phyloP scores from a whole-genome alignment of 192 early-diverging fungal genomes.

The Anaeromyces robustus region DNA sequence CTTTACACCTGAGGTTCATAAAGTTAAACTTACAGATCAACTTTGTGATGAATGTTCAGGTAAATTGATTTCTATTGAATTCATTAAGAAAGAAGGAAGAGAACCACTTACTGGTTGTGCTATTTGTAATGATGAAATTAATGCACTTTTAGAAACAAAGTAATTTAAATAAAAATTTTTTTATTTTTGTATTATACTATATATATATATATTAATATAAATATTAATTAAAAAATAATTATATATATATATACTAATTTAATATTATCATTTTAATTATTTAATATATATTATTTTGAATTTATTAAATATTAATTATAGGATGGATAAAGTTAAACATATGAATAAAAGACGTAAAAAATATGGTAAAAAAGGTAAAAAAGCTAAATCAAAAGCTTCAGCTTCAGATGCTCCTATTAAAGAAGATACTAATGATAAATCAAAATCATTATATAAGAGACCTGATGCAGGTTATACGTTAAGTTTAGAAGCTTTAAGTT shows the following conservation, averaged over 20 bases:
- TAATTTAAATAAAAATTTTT: not conserved
- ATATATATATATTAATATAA: too few species aligned
- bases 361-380: not conserved
- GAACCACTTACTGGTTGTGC: not conserved
- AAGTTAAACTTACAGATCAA: not conserved
- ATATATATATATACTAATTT: too few species aligned
- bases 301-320: too few species aligned
- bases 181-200: too few species aligned
- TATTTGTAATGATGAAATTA: not conserved
- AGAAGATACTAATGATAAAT: not conserved
- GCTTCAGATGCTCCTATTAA: not conserved
- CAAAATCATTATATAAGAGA: not conserved
- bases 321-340: not conserved
- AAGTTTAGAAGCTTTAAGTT: not conserved
- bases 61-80: not conserved
- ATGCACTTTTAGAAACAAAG: not conserved
- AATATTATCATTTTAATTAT: too few species aligned
- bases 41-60: not conserved
- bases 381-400: not conserved
- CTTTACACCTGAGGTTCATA: not conserved
- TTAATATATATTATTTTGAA: too few species aligned
- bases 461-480: not conserved
- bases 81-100: not conserved
- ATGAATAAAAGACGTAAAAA: not conserved
- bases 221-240: too few species aligned